These are phyloP conservation scores for Aegilops sharonensis DNA, from an alignment of 176 grass and related monocot species.

Conservation along the genomic window DNA sequence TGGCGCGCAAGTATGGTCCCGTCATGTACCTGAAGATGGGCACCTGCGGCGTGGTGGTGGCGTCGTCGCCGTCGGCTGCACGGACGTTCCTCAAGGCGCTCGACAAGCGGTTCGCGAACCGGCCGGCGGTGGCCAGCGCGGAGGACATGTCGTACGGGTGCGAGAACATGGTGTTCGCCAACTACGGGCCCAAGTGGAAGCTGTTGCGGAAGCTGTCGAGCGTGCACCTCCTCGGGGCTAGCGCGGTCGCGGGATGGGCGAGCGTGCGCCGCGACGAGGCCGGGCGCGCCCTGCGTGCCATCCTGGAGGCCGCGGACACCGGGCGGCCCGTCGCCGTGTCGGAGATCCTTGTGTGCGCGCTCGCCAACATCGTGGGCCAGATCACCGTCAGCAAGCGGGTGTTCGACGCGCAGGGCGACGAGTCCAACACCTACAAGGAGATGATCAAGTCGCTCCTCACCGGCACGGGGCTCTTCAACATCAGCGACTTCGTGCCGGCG, in stretches of 20 bases:
- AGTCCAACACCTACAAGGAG: slow-evolving; percentile 78
- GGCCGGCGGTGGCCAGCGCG: slow-evolving; percentile 55
- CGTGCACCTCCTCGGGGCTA: slow-evolving; percentile 67
- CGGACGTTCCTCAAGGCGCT: slow-evolving; percentile 63
- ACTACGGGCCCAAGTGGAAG: slow-evolving; percentile 78
- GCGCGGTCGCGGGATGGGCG: slow-evolving; percentile 58
- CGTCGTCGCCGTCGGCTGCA: slow-evolving; percentile 54
- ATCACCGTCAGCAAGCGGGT: slow-evolving; percentile 80
- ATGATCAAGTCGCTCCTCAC: slow-evolving; percentile 82
- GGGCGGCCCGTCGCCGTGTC: slow-evolving; percentile 47
- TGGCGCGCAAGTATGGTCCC: slow-evolving; percentile 54
- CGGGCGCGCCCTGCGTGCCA: background rate
- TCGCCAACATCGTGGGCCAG: slow-evolving; percentile 74
- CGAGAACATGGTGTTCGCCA: slow-evolving; percentile 89
- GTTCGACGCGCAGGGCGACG: slow-evolving; percentile 63
- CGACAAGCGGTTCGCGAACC: slow-evolving; percentile 65
- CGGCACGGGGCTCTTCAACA: slow-evolving; percentile 70
- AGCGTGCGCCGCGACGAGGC: slow-evolving; percentile 64
- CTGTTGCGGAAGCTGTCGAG: slow-evolving; percentile 80
- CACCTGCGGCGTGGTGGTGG: slow-evolving; percentile 54
- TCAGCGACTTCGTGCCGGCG: slow-evolving; percentile 83
- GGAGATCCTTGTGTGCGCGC: slow-evolving; percentile 68
- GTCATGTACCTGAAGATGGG: slow-evolving; percentile 58
- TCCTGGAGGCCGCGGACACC: slow-evolving; percentile 12
- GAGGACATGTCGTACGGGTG: slow-evolving; percentile 64